Base-by-base conservation (phyloP, 768 basidiomycete genomes). In the Hericium alpestre region DNA sequence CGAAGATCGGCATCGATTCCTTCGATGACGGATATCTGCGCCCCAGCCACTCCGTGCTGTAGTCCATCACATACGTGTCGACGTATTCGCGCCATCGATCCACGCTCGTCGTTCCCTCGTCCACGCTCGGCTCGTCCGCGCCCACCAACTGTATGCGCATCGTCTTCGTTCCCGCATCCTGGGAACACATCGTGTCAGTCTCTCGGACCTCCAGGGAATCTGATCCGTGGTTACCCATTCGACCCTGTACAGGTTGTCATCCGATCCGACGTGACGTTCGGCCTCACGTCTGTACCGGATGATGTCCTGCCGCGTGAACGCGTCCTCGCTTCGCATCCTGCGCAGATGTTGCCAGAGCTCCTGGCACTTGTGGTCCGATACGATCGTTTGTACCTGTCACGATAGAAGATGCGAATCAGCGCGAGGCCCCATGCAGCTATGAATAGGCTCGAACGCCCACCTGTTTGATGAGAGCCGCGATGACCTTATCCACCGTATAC, bases 401-500 rank as follows among this genome's bases (percentile, higher is more conserved):
- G 51, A 60, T 51, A 40, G 38, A 40, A 55, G 57, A 54, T 46
- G 53, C 25, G 16, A 32, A 55, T 37, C 49, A 25, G 10, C 18
- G 13, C 50, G 10, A 20, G 48, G 59, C 56, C 48, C 48, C 25
- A 38, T 25, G 49, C 27, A 43, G 38, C 53, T 51, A 59, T 37
- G 32, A 38, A 38, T 23, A 38, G 3, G 12, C 23, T 43, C 59
- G 37, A 52, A 25, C 25, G 65, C 79, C 68, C 58, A 92, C 93
- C 78, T 96, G 93, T 74, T 97, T 97, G 69, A 97, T 80, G 53
- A 97, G 79, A 20, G 86, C 85, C 12, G 82, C 84, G 56, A 98
- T 84, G 49, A 96, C 73, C 71, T 94, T 93, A 76, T 99, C 96
- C 65, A 99, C 68, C 1, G 96, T 97, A 71, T 95, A 98, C 62